phyloP scores from a whole-genome alignment of 768 basidiomycete species.

The Tephrocybe sp. region DNA sequence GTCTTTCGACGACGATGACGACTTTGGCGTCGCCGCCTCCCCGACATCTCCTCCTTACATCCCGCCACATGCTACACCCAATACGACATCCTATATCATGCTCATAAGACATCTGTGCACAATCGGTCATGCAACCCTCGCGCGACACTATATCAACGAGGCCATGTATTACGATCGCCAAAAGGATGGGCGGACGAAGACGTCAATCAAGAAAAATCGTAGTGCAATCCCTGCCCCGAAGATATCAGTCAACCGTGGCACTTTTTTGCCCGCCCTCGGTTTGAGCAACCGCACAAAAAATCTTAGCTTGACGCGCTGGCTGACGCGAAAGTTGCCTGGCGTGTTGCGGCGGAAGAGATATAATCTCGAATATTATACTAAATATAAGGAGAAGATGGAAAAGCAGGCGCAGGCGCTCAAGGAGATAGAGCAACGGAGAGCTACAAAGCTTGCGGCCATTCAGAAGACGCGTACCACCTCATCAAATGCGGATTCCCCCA shows the following conservation, averaged over 20 bases:
- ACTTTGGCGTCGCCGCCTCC: constrained; percentile 47
- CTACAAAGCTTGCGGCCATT: constrained; percentile 10
- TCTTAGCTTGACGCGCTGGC: constrained; percentile 60
- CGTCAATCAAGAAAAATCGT: constrained; percentile 25
- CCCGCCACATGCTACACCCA: constrained; percentile 50
- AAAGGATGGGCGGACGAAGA: constrained; percentile 31
- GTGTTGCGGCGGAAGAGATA: constrained; percentile 49
- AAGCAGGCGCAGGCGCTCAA: too few species aligned
- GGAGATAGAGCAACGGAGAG: not conserved
- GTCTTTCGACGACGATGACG: constrained; percentile 70
- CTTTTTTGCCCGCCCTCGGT: constrained; percentile 58
- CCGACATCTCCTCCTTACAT: constrained; percentile 33
- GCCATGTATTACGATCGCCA: constrained; percentile 47
- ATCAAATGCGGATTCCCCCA: not conserved
- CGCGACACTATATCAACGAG: constrained; percentile 66
- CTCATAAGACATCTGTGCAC: constrained; percentile 59
- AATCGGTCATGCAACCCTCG: constrained; percentile 48
- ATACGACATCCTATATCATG: constrained; percentile 64
- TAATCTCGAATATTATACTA: constrained; percentile 43
- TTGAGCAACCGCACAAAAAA: constrained; percentile 60
- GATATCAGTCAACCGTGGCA: constrained; percentile 54
- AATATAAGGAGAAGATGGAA: constrained; percentile 26
- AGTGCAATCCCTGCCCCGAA: constrained; percentile 45
- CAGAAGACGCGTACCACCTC: not conserved
- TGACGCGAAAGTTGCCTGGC: constrained; percentile 43